Conservation (phyloP, 2,329 filamentous ascomycete genomes). For the Lecanicillium sp. region DNA sequence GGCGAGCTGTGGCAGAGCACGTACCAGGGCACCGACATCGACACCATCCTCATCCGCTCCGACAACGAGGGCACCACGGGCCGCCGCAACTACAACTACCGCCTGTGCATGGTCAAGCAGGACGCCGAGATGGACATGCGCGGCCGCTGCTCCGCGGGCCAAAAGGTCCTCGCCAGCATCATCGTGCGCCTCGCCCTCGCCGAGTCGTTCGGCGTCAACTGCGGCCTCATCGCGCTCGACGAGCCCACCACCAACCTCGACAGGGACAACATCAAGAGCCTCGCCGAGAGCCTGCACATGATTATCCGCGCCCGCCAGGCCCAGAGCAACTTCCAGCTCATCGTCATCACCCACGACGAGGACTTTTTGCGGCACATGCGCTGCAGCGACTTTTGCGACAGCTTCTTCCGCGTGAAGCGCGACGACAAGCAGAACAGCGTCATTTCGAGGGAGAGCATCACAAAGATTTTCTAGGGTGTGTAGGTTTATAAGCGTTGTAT, state of each 20-base stretch:
- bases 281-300: constrained; percentile 76
- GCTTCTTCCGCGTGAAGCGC: constrained; percentile 80
- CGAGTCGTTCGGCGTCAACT: constrained; percentile 94
- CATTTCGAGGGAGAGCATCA: constrained; percentile 65
- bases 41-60: constrained; percentile 91
- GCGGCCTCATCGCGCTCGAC: constrained; percentile 91
- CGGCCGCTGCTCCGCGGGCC: constrained; percentile 90
- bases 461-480: constrained; percentile 40
- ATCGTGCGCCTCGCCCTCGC: constrained; percentile 94
- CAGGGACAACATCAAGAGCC: constrained; percentile 83
- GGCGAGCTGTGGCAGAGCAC: constrained; percentile 96
- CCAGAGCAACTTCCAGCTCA: constrained; percentile 94
- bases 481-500: no score
- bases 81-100: constrained; percentile 91
- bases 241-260: constrained; percentile 98
- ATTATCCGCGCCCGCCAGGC: constrained; percentile 80
- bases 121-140: constrained; percentile 99
- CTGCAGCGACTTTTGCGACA: constrained; percentile 86
- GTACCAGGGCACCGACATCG: constrained; percentile 95
- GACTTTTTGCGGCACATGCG: constrained; percentile 92
- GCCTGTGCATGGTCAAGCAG: constrained; percentile 95
- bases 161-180: constrained; percentile 94
- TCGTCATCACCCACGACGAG: constrained; percentile 98
- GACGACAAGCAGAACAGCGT: constrained; percentile 82
- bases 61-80: constrained; percentile 71